Evolutionary conservation across 1,284 basidiomycete genomes (phyloP).

Genomic region (Amanita bisporigera): DNA sequence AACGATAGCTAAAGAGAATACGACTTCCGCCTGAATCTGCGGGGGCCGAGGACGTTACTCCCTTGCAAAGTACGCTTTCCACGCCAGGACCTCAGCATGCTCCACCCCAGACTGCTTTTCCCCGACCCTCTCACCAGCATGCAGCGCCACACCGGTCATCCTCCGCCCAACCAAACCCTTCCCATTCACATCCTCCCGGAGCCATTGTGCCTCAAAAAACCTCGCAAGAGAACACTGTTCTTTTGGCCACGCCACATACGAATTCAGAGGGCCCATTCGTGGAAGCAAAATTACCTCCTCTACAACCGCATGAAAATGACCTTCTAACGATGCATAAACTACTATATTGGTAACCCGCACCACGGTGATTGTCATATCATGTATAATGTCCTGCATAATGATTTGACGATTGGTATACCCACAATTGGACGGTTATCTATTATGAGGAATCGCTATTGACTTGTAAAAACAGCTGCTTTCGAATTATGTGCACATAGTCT

Average conservation of each 20-base stretch:
- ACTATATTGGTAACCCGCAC: conserved; percentile 7
- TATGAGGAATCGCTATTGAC: conserved; percentile 4
- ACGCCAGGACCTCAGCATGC: not conserved
- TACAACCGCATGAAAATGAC: not conserved
- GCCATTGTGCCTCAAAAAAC: not conserved
- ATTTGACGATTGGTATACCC: conserved; percentile 10
- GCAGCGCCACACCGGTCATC: not conserved
- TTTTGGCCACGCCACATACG: not conserved
- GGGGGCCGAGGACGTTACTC: not conserved
- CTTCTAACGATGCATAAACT: conserved; percentile 4
- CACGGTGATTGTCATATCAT: not conserved
- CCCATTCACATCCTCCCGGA: not conserved
- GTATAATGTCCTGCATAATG: not conserved
- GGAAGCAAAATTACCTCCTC: not conserved
- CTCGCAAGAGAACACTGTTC: not conserved
- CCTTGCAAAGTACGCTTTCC: not conserved
- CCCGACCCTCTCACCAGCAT: not conserved
- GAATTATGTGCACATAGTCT: not conserved
- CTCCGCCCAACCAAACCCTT: not conserved
- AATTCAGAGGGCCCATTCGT: not conserved
- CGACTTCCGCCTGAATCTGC: conserved; percentile 45
- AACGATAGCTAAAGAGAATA: conserved; percentile 63
- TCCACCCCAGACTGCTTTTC: not conserved
- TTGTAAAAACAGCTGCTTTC: conserved; percentile 9
- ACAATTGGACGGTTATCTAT: conserved; percentile 6